These are phyloP conservation scores for Phytophthora vignae DNA, from an alignment of 352 stramenopile genomes.

Conservation along the genomic window DNA sequence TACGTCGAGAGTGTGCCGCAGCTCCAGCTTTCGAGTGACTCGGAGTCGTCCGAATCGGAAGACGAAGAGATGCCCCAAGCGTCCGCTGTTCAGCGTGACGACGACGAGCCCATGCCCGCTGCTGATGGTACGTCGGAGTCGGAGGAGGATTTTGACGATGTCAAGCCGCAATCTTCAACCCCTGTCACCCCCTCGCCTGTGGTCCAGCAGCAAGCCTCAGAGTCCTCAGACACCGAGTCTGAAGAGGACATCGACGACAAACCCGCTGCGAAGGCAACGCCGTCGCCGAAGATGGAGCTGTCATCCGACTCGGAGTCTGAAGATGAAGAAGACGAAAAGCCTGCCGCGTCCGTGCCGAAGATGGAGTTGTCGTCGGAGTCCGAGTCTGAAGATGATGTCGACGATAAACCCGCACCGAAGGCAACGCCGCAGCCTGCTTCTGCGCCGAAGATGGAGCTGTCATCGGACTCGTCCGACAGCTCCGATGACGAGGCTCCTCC, in stretches of 20 bases:
- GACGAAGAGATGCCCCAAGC: slow-evolving; percentile 34
- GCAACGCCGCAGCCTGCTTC: slow-evolving; percentile 1
- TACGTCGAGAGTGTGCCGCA: slow-evolving; percentile 72
- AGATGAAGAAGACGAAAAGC: slow-evolving; percentile 19
- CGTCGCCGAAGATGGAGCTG: too few species aligned
- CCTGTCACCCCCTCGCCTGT: background rate
- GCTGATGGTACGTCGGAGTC: slow-evolving; percentile 17
- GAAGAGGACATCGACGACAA: slow-evolving; percentile 25
- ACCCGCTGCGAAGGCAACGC: background rate
- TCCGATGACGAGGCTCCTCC: slow-evolving; percentile 29
- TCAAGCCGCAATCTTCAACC: slow-evolving; percentile 19
- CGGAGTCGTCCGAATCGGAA: slow-evolving; percentile 42
- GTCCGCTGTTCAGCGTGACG: slow-evolving; percentile 2
- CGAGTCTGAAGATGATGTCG: slow-evolving; percentile 21
- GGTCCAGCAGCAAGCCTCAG: slow-evolving; percentile 5
- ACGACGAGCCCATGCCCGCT: slow-evolving; percentile 25
- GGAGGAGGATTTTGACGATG: slow-evolving; percentile 44
- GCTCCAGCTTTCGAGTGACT: slow-evolving; percentile 62
- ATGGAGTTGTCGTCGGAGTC: slow-evolving; percentile 1
- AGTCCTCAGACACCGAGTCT: slow-evolving; percentile 12
- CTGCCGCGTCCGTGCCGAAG: background rate
- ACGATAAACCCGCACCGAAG: slow-evolving; percentile 15
- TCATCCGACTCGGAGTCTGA: slow-evolving; percentile 18
- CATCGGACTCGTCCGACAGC: slow-evolving; percentile 31
- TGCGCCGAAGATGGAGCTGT: slow-evolving; percentile 22